Evolutionary conservation across 2,329 filamentous ascomycete genomes (phyloP).

Genomic region (Calonectria pseudoturangicola): DNA sequence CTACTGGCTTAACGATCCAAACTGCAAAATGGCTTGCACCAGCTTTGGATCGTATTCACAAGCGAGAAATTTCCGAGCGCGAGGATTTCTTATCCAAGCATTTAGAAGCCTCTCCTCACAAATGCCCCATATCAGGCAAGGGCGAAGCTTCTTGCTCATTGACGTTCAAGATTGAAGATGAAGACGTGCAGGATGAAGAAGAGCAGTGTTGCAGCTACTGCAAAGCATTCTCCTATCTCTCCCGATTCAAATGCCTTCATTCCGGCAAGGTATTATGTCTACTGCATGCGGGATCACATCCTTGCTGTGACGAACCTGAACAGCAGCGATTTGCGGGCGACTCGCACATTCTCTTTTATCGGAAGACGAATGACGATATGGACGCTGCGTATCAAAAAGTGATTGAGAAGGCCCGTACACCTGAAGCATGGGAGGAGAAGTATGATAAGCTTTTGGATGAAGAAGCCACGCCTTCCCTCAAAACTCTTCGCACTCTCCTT

Average conservation of each 20-base stretch:
- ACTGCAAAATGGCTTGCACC: constrained; percentile 97
- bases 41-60: constrained; percentile 85
- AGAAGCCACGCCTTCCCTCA: constrained; percentile 88
- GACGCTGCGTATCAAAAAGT: constrained; percentile 82
- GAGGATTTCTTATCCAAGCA: constrained; percentile 81
- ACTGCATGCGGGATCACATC: constrained; percentile 84
- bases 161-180: constrained; percentile 79
- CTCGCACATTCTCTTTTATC: constrained; percentile 85
- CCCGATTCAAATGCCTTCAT: constrained; percentile 89
- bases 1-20: constrained; percentile 80
- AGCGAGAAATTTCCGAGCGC: constrained; percentile 82
- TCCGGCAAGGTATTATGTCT: constrained; percentile 90
- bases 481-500: constrained; percentile 87
- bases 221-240: constrained; percentile 93
- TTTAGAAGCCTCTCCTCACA: constrained; percentile 71
- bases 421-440: constrained; percentile 93
- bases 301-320: constrained; percentile 85
- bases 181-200: constrained; percentile 90
- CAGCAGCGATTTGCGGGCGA: constrained; percentile 80
- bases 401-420: constrained; percentile 88
- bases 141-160: constrained; percentile 74
- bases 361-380: constrained; percentile 84
- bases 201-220: constrained; percentile 95
- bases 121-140: constrained; percentile 67
- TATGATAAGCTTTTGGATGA: constrained; percentile 89